Evolutionary conservation across 768 basidiomycete species (phyloP).

Genomic region (Cystofilobasidium capitatum): DNA sequence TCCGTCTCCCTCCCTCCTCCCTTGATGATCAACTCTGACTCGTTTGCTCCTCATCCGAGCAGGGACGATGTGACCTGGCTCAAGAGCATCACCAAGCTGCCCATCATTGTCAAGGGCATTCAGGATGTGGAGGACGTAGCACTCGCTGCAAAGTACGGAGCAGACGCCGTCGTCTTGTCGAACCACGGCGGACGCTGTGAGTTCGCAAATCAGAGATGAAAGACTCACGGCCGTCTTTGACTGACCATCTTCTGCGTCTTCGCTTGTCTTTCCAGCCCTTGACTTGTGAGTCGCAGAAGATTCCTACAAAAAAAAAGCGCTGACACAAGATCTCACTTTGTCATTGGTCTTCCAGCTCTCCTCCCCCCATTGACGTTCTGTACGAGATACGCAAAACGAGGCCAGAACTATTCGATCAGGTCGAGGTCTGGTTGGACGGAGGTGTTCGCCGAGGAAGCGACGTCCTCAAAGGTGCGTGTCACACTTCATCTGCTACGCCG

Average conservation of each 20-base stretch:
- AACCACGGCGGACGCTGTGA: conserved; percentile 33
- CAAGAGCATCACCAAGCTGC: conserved; percentile 17
- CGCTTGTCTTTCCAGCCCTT: background rate
- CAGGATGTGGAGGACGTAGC: conserved; percentile 30
- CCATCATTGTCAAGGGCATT: conserved; percentile 25
- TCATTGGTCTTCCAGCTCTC: background rate
- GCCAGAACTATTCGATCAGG: conserved; percentile 35
- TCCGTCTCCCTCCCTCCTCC: background rate
- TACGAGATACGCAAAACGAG: conserved; percentile 27
- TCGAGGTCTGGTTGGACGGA: conserved; percentile 50
- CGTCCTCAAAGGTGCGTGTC: conserved; percentile 53
- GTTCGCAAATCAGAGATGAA: background rate
- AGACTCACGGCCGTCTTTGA: background rate
- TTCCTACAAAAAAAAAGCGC: background rate
- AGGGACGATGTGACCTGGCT: conserved; percentile 1
- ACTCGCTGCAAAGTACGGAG: conserved; percentile 30
- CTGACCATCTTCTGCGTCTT: background rate
- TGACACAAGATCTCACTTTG: background rate
- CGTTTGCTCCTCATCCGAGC: background rate
- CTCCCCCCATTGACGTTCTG: conserved; percentile 26
- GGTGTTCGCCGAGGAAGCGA: conserved; percentile 28
- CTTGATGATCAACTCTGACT: background rate
- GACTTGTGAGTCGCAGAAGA: background rate
- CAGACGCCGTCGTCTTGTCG: conserved; percentile 32
- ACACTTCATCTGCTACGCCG: background rate